A percentile compares a stretch with the other conserved stretches of the same genome.
Conservation (phyloP, 768 basidiomycete species). For the Suillus decipiens region DNA sequence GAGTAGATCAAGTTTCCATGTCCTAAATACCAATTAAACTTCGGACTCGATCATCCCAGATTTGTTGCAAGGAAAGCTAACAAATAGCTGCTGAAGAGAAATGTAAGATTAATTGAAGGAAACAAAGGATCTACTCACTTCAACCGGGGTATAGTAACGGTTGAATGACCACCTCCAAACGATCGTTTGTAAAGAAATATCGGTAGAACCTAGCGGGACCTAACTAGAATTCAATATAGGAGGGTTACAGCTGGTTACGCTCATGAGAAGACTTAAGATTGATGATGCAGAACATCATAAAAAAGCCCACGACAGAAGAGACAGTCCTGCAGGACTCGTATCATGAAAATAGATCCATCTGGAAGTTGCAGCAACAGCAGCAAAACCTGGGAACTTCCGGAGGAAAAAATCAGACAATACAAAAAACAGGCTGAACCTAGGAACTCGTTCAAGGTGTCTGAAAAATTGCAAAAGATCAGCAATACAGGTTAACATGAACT, state of each 20-base stretch:
- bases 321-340: not conserved
- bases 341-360: not conserved
- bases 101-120: not conserved
- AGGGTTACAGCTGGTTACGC: no score
- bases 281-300: not conserved
- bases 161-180: not conserved
- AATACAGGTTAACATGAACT: not conserved
- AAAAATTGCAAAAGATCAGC: not conserved
- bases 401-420: not conserved
- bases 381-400: slow-evolving; percentile 5
- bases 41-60: not conserved
- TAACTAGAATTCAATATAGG: not conserved
- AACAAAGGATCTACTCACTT: slow-evolving; percentile 2
- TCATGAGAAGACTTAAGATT: not conserved
- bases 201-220: not conserved
- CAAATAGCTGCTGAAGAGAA: not conserved
- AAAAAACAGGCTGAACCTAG: not conserved
- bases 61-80: not conserved
- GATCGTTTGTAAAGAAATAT: not conserved
- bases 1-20: not conserved
- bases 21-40: not conserved
- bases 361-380: not conserved
- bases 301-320: not conserved
- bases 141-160: not conserved
- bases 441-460: not conserved